Evolutionary conservation across 345 rosid genomes (phyloP).

Genomic region (Aethionema arabicum): DNA sequence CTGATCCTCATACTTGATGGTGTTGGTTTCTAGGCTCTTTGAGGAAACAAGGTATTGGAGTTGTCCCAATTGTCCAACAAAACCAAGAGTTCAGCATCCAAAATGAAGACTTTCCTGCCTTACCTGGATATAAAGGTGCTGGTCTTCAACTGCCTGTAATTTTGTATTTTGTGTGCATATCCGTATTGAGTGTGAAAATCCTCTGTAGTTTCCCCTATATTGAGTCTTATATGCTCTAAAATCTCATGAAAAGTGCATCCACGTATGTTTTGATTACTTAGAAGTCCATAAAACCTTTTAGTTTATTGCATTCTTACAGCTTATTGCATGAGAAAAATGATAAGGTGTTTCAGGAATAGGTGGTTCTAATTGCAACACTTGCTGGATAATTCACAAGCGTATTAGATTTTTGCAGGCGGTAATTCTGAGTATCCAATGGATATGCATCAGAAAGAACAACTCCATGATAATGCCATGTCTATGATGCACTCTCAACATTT

Average conservation of each 20-base stretch:
- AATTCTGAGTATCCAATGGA: constrained; percentile 92
- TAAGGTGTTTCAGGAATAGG: constrained; percentile 1
- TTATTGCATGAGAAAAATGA: constrained; percentile 21
- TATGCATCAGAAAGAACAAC: constrained; percentile 93
- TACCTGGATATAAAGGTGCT: constrained; percentile 97
- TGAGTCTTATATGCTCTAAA: constrained; percentile 8
- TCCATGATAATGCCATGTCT: constrained; percentile 88
- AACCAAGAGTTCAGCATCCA: constrained; percentile 99
- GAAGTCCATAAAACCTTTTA: constrained; percentile 6
- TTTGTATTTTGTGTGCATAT: constrained; percentile 17
- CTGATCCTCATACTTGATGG: constrained; percentile 33
- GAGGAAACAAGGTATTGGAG: constrained; percentile 84
- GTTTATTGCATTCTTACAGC: constrained; percentile 24
- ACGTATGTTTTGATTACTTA: not conserved
- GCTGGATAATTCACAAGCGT: constrained; percentile 39
- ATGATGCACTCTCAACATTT: constrained; percentile 99
- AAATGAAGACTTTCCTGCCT: constrained; percentile 99
- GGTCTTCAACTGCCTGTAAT: constrained; percentile 22
- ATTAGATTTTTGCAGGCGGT: constrained; percentile 70
- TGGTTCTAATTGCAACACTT: constrained; percentile 20
- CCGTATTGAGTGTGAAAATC: not conserved
- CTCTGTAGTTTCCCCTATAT: constrained; percentile 7
- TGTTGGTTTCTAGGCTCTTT: constrained; percentile 61
- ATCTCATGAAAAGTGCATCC: constrained; percentile 1
- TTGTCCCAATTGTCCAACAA: constrained; percentile 85